A percentile compares a stretch with the other conserved stretches of the same genome.
These are phyloP conservation scores for Picea engelmannii DNA, from an alignment of 83 land plant species.

Conservation along the genomic window DNA sequence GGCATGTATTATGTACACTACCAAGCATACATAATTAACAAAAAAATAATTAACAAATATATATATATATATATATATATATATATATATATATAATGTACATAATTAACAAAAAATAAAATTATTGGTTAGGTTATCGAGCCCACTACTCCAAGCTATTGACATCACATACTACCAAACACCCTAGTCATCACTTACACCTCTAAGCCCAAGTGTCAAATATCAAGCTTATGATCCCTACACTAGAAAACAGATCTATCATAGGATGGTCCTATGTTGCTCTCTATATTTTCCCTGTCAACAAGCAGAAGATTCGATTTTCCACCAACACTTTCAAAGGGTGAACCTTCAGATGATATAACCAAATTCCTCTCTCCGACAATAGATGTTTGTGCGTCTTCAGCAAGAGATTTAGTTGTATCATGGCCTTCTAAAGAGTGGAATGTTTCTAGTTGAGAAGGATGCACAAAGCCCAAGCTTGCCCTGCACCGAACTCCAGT, in stretches of 20 bases:
- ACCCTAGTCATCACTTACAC: too few relatives aligned
- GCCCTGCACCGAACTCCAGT: conserved; percentile 77
- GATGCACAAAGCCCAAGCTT: conserved; percentile 59
- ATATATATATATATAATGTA: too few relatives aligned
- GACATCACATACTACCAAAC: too few relatives aligned
- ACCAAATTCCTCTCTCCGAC: background rate
- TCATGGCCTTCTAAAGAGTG: conserved; percentile 22
- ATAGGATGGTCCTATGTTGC: conserved; percentile 8
- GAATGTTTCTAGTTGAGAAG: conserved; percentile 37
- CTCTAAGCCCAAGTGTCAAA: conserved; percentile 12
- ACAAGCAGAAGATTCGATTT: background rate
- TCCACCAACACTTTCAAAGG: background rate
- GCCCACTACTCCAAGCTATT: too few relatives aligned
- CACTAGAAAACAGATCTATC: conserved; percentile 43
- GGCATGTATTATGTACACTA: too few relatives aligned
- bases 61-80: too few relatives aligned
- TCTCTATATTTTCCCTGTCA: background rate
- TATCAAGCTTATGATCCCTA: conserved; percentile 44
- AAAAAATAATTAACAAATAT: too few relatives aligned
- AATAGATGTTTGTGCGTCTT: background rate
- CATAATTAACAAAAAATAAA: too few relatives aligned
- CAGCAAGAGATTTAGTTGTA: background rate
- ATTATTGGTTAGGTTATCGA: too few relatives aligned
- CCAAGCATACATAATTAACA: too few relatives aligned
- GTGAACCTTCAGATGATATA: background rate